Evolutionary conservation across 2,329 filamentous ascomycete genomes (phyloP), one percentile per base, ranked within the genome.

Genomic region (Stagonosporopsis tanaceti): DNA sequence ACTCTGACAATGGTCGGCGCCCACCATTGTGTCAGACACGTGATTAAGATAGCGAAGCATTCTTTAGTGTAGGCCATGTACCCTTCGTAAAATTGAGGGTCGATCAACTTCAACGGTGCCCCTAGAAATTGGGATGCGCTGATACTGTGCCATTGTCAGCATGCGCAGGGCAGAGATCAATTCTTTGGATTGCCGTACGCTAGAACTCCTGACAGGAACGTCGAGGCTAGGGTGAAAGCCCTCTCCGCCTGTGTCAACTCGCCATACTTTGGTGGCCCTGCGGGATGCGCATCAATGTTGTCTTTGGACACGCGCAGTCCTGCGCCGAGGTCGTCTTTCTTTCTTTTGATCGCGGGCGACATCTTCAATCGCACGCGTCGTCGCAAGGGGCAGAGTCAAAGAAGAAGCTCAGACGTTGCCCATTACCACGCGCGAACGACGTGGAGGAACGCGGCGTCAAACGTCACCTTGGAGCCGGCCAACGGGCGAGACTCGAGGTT

Each of bases 61-160:
- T 91, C 87, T 76, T 96, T 96, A 11, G 92, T 95, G 75, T 92
- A 85, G 38, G 91, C 87, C 86, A 96, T 96, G 78, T 92, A 96
- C 61, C 88, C 85, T 76, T 96, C 90, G 80, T 92, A 96, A 70
- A 90, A 85, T 42, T 92, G 88, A 56, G 86, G 86, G 73, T 92
- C 89, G 69, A 92, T 80, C 60, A 88, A 84, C 73, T 95, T 95
- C 45, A 96, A 77, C 2, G 91, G 91, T 0, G 86, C 78, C 32
- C 92, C 92, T 56, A 96, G 79, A 61, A 93, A 82, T 70, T 96
- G 92, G 6, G 91, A 92, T 17, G 85, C 74, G 66, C 86, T 85
- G 68, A 84, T 83, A 30, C 78, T 80, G 60, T 53, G 39, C 28
- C 44, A 44, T 35, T 34, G 63, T 68, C 58, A 72, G 66, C 50